Base-by-base conservation (phyloP, 225 moss, liverwort and hornwort genomes). In the Marchantia polymorpha region DNA sequence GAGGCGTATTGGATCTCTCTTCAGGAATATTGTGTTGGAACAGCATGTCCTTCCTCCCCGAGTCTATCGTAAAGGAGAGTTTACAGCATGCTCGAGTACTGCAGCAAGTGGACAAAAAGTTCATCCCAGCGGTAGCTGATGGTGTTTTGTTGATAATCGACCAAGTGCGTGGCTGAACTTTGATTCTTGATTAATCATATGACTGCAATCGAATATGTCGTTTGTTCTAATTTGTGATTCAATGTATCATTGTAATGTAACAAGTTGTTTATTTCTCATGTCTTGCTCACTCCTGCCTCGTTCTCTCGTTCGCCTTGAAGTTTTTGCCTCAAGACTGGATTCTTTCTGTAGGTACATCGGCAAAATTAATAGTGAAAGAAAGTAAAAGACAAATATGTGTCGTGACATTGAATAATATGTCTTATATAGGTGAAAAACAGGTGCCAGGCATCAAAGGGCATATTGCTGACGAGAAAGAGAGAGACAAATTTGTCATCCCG, bases 61-160 rank as follows among this genome's bases (percentile, higher is more conserved):
- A 87, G 48, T 87, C 89, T 74, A 84, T 99, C 12, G 86, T 89
- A 4, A 99, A 93, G 83, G 93, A 93, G 81, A 91, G 89, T 72
- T 83, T 99, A 72, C 85, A 91, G 79, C 84, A 86, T 80, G 92
- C 91, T 59, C 91, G 91, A 77, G 92, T 95, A 75, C 88, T 99
- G n/a, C 92, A 85, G 82, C 99, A 99, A 88, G 93, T 99, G 79
- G 93, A 93, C 88, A 89, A 81, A 55, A 99, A 99, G 86, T 99
- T 95, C 73, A 90, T 99, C 73, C 91, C 92, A 63, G 86, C 93
- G 79, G 92, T 99, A 59, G 87, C 99, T 25, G 76, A 87, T 63
- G 89, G 86, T 78, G 82, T 92, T 55, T 85, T 99, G 60, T 83
- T 99, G 73, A 86, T 99, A 77, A 89, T 99, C 76, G 99, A 99